phyloP scores from a whole-genome alignment of 495 filamentous ascomycete species.

The Tuber magnatum region DNA sequence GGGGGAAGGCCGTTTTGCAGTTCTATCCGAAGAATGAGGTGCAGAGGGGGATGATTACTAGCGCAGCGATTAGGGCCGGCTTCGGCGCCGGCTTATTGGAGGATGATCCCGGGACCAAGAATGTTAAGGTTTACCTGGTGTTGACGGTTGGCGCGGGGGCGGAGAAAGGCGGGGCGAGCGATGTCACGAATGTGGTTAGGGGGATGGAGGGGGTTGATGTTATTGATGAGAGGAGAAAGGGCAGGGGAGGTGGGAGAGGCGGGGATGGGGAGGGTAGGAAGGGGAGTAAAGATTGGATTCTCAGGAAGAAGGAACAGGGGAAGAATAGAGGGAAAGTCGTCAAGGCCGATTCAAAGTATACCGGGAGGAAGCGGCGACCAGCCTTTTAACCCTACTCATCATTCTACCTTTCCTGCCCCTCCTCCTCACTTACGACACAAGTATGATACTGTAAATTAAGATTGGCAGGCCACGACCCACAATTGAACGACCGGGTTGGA shows the following conservation, averaged over 20 bases:
- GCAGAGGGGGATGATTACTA: conserved; percentile 84
- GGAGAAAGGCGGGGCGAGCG: conserved; percentile 50
- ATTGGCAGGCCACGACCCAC: background rate
- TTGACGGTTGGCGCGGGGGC: conserved; percentile 79
- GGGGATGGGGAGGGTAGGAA: conserved; percentile 56
- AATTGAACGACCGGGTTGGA: background rate
- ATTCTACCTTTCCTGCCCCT: background rate
- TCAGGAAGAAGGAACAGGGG: conserved; percentile 94
- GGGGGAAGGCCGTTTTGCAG: conserved; percentile 87
- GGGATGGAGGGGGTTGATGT: conserved; percentile 86
- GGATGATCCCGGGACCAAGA: conserved; percentile 94
- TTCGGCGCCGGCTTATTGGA: conserved; percentile 93
- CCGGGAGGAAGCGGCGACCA: conserved; percentile 68
- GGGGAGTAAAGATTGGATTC: conserved; percentile 81
- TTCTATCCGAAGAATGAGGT: conserved; percentile 95
- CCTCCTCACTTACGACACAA: background rate
- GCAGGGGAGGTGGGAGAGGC: conserved; percentile 41
- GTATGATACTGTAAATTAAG: background rate
- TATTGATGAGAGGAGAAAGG: conserved; percentile 59
- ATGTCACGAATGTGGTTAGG: conserved; percentile 78
- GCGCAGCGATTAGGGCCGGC: conserved; percentile 80
- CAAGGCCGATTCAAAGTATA: conserved; percentile 83
- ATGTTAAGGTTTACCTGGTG: conserved; percentile 86
- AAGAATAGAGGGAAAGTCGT: conserved; percentile 88
- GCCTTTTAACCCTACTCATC: conserved; percentile 15